Evolutionary conservation across 2,329 filamentous ascomycete species (phyloP), one percentile per base, ranked within the genome.

Genomic region (Thelonectria rubi): DNA sequence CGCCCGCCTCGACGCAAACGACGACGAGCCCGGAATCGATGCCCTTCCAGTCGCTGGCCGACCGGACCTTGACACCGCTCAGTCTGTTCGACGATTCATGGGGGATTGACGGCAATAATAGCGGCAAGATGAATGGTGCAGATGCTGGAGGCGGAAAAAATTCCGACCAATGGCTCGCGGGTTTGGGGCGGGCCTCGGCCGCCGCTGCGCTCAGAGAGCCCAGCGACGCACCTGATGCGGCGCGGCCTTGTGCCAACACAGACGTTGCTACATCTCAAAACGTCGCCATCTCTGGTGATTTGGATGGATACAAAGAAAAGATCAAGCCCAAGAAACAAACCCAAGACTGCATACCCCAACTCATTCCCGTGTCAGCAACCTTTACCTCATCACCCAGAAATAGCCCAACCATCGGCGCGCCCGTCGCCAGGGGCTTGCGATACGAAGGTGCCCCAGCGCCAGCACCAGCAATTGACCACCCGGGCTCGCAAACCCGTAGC

Each of bases 41-140:
- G 56, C 69, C 68, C 9, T 70, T 74, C 49, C 67, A 67, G 62
- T 72, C 71, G 59, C 68, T 74, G 60, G 70, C 67, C 67, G 70
- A 74, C 53, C 70, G 70, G 52, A 73, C 58, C 40, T 64, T 64
- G 53, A 74, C 72, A 58, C 72, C 72, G 40, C 62, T 74, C 48
- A 74, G 72, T 50, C 68, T 72, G 52, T 63, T 74, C 52, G 67
- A 73, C 60, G 72, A 74, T 58, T 71, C 69, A 55, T 72, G 37
- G 65, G 62, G 17, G 42, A 52, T 37, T 39, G 55, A 49, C 18
- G 21, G 26, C 10, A 26, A 17, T 37, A 26, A 21, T 37, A 47
- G 32, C 48, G 34, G 17, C 53, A 68, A 60, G 40, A 52, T 56
- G 39, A 53, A 30, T 42, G 57, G 58, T 60, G 57, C 62, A 50